Evolutionary conservation across 1,284 basidiomycete genomes (phyloP).

Genomic region (Butyriboletus appendiculatus): DNA sequence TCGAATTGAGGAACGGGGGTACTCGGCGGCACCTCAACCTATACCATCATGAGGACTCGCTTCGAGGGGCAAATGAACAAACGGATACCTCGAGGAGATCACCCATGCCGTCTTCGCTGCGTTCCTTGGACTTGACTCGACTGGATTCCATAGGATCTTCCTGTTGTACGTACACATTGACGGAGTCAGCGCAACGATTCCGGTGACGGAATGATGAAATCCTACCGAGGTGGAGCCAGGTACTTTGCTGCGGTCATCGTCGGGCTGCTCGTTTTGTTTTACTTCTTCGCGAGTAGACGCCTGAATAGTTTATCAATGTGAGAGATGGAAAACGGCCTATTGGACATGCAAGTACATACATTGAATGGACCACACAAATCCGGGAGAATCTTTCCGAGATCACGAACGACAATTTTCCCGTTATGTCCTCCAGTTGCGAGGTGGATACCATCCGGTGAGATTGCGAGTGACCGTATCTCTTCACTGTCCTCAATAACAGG

Average conservation of each 20-base stretch:
- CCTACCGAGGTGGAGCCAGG: too few species aligned
- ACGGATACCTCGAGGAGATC: too few species aligned
- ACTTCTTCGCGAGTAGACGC: not conserved
- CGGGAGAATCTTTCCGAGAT: too few species aligned
- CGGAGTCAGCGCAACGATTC: too few species aligned
- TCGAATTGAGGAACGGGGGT: too few species aligned
- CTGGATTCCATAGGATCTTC: too few species aligned
- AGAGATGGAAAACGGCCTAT: not conserved
- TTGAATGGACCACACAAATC: not conserved
- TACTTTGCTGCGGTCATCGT: not conserved
- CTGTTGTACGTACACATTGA: too few species aligned
- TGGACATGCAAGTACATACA: not conserved
- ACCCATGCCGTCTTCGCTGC: too few species aligned
- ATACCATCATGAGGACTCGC: too few species aligned
- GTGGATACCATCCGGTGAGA: not conserved
- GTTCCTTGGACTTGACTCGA: not conserved
- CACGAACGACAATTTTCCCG: not conserved
- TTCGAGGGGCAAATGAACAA: too few species aligned
- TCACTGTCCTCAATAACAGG: not conserved
- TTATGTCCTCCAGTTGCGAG: not conserved
- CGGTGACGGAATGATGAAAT: too few species aligned
- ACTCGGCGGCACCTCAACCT: too few species aligned
- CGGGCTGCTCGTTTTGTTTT: not conserved
- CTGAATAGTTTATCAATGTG: not conserved
- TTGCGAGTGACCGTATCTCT: not conserved